Conservation (phyloP, 1,139 yeast genomes). For the Schwanniomyces etchellsii region DNA sequence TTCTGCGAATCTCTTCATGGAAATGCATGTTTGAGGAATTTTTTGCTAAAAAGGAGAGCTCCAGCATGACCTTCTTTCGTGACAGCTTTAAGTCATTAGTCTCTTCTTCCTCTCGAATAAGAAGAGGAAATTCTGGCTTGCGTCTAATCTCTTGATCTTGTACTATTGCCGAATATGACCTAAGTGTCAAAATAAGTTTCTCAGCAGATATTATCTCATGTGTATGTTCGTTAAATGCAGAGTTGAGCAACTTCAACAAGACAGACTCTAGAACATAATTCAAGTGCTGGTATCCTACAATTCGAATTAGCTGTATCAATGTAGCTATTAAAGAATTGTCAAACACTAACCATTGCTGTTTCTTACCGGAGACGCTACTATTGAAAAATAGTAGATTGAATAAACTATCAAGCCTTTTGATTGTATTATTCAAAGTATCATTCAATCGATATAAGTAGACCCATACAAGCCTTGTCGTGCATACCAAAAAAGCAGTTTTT, state of each 20-base stretch:
- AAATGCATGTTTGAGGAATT: conserved; percentile 44
- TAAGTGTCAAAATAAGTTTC: conserved; percentile 61
- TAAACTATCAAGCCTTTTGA: conserved; percentile 49
- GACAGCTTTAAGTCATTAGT: neutral
- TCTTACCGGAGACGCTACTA: conserved; percentile 39
- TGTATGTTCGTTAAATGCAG: conserved; percentile 48
- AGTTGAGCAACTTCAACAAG: conserved; percentile 54
- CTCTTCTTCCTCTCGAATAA: conserved; percentile 5
- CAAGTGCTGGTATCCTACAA: conserved; percentile 73
- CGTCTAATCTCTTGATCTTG: conserved; percentile 52
- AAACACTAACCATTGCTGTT: conserved; percentile 65
- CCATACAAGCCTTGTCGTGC: conserved; percentile 77
- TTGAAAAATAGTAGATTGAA: conserved; percentile 52
- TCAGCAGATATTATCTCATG: conserved; percentile 68
- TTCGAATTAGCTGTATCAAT: conserved; percentile 63
- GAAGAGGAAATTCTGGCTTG: conserved; percentile 77
- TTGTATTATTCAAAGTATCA: conserved; percentile 82
- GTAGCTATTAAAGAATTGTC: conserved; percentile 61
- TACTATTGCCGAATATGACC: conserved; percentile 65
- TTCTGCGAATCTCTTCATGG: conserved; percentile 74
- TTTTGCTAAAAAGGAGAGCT: conserved; percentile 33
- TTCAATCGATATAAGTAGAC: conserved; percentile 81
- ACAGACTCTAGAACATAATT: conserved; percentile 77
- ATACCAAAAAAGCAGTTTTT: conserved; percentile 56
- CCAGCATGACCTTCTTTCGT: conserved; percentile 6